Conservation (phyloP, 2,329 filamentous ascomycete species). For the Fusarium musae region DNA sequence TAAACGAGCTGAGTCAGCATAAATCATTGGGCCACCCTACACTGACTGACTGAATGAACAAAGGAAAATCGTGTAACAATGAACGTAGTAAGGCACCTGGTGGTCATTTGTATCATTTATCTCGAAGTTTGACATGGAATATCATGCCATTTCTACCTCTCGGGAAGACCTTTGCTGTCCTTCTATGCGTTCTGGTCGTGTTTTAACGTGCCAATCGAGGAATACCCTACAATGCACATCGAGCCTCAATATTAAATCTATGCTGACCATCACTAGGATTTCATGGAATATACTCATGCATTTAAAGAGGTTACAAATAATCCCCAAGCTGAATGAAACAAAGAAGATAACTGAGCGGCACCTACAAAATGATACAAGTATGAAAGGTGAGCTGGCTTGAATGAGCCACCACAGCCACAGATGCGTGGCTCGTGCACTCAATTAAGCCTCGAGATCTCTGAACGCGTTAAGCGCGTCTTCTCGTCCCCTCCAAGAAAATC, state of each 20-base stretch:
- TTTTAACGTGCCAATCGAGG: background rate
- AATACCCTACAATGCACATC: background rate
- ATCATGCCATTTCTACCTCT: background rate
- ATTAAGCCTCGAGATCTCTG: constrained; percentile 10
- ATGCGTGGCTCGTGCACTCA: constrained; percentile 9
- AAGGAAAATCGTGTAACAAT: background rate
- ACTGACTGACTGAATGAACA: background rate
- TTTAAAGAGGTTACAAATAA: background rate
- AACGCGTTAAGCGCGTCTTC: constrained; percentile 37
- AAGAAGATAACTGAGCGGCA: background rate
- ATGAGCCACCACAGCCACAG: constrained; percentile 9
- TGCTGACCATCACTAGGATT: background rate
- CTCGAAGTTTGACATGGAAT: background rate
- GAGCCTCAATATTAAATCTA: background rate
- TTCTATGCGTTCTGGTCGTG: background rate
- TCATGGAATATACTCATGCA: background rate
- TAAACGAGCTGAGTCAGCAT: constrained; percentile 33
- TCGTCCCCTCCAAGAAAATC: background rate
- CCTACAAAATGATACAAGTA: background rate
- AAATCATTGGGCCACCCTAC: background rate
- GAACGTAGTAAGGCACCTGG: background rate
- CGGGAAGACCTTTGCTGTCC: background rate
- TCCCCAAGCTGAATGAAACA: background rate
- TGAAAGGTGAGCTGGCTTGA: background rate
- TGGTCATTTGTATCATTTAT: too few species aligned